Evolutionary conservation across 495 filamentous ascomycete genomes (phyloP), one percentile per base, ranked within the genome.

Genomic region (Hyphodiscus hymeniophilus): DNA sequence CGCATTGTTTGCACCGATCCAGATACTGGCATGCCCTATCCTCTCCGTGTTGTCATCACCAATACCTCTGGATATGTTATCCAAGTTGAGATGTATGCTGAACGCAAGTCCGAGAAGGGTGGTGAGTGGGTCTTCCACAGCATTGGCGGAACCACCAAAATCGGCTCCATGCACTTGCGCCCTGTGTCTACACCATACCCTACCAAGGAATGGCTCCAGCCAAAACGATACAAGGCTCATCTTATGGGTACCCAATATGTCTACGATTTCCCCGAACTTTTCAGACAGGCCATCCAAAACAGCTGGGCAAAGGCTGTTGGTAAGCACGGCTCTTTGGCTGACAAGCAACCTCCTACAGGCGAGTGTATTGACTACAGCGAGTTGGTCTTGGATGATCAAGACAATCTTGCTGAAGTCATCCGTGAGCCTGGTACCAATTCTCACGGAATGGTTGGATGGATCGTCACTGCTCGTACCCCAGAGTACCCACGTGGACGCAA

Each of bases 61-160:
- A 98, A 98, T 73, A 97, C 94, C 30, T 97, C 90, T 17, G 92
- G 92, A n/a, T 98, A 90, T 72, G 87, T 98, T 60, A 90, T 96
- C 58, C 85, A 97, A 66, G 87, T 98, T 23, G 92, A 98, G 74
- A 75, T 97, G 62, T 98, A 98, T 63, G 87, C 87, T 13, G 92
- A 98, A 77, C 84, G 85, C 66, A 96, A 95, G 73, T 94, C 92
- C 0, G 94, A 98, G 68, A 95, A 91, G 76, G 79, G 80, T 40
- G 79, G 75, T 49, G 87, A 97, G 55, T 96, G 89, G 89, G 74
- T 95, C 50, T 97, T 97, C 85, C 88, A 97, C 64, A 94, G 87
- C 65, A 94, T 96, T 63, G 89, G 94, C 44, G 89, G 89, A 47
- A 94, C 84, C 47, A 94, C 81, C 52, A 94, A 94, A 78, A 85